A percentile compares a stretch with the other conserved stretches of the same genome.
Conservation (phyloP, 2,329 filamentous ascomycete genomes). For the Davidsoniella eucalypti region DNA sequence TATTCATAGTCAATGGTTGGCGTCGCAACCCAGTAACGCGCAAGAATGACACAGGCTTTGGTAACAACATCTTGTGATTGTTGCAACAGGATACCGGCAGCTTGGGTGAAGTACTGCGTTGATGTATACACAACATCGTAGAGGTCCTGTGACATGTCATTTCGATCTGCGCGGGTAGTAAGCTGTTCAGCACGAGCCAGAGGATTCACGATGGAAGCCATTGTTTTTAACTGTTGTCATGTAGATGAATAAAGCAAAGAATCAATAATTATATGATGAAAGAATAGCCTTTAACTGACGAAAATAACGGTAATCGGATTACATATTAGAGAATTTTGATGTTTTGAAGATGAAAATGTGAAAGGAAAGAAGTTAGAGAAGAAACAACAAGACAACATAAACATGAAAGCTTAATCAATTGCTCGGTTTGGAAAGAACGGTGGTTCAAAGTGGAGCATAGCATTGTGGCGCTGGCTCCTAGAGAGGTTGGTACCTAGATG, state of each 20-base stretch:
- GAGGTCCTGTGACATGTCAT: constrained; percentile 47
- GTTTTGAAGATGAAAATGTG: background rate
- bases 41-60: constrained; percentile 67
- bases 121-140: constrained; percentile 57
- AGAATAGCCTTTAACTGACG: background rate
- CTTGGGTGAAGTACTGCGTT: constrained; percentile 58
- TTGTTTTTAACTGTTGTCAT: background rate
- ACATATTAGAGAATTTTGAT: background rate
- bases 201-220: constrained; percentile 40
- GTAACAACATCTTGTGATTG: constrained; percentile 76
- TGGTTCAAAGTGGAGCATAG: constrained; percentile 1
- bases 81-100: constrained; percentile 63
- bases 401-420: background rate
- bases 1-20: constrained; percentile 42
- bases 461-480: too few relatives aligned
- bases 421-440: background rate
- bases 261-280: background rate
- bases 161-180: constrained; percentile 35
- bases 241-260: background rate
- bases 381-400: background rate
- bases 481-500: too few relatives aligned
- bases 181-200: constrained; percentile 59
- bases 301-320: background rate
- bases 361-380: too few relatives aligned
- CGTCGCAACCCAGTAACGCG: constrained; percentile 58